These are phyloP conservation scores for Calonectria ilicicola DNA, from an alignment of 2,329 filamentous ascomycete genomes.

Conservation along the genomic window DNA sequence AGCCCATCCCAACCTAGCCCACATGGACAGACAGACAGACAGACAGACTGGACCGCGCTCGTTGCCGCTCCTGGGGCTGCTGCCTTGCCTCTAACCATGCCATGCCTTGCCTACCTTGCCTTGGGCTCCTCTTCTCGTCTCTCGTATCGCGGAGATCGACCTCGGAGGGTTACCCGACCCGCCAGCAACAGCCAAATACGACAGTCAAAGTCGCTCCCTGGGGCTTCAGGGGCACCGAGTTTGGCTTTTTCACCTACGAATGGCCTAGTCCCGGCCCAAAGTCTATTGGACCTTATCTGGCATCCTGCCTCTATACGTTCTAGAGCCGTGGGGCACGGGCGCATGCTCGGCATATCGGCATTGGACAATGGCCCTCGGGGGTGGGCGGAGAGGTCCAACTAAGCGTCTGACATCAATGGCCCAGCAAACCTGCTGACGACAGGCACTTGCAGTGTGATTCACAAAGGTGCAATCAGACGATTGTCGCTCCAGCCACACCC, in stretches of 20 bases:
- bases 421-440: background rate
- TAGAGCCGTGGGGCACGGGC: constrained; percentile 24
- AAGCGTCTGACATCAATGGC: constrained; percentile 5
- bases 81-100: too few relatives aligned
- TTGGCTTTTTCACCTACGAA: constrained; percentile 26
- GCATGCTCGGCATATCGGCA: constrained; percentile 29
- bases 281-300: constrained; percentile 32
- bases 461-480: background rate
- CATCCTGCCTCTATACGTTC: constrained; percentile 1
- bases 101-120: too few relatives aligned
- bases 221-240: constrained; percentile 30
- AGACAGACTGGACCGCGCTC: too few relatives aligned
- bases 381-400: background rate
- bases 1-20: too few relatives aligned
- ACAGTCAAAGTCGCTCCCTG: constrained; percentile 12
- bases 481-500: background rate
- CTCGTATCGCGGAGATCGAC: constrained; percentile 23
- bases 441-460: background rate
- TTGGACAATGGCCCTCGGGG: constrained; percentile 19
- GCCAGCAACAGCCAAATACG: constrained; percentile 14
- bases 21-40: too few relatives aligned
- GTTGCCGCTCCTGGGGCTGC: too few relatives aligned
- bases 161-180: background rate
- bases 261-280: background rate
- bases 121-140: background rate